Evolutionary conservation across 805 yeast species (phyloP).

Genomic region (Cyberlindnera xylosilytica): DNA sequence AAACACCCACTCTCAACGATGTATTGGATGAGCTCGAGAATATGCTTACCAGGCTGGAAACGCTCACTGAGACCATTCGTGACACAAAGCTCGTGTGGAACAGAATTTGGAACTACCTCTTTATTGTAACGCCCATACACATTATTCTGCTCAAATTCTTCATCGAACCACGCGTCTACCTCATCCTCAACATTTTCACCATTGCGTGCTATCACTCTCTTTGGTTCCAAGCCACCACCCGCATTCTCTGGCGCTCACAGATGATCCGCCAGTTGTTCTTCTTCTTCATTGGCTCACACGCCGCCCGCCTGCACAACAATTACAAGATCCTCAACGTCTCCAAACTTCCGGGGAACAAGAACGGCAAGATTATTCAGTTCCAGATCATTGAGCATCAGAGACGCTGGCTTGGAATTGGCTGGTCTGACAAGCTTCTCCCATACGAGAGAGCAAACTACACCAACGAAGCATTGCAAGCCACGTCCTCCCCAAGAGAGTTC

Average conservation of each 20-base stretch:
- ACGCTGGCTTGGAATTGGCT: slow-evolving; percentile 61
- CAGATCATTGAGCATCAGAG: slow-evolving; percentile 55
- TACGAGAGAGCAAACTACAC: slow-evolving; percentile 50
- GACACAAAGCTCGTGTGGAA: slow-evolving; percentile 29
- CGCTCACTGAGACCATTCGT: slow-evolving; percentile 22
- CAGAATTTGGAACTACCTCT: slow-evolving; percentile 30
- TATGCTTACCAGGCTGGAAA: slow-evolving; percentile 39
- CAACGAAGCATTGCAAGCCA: slow-evolving; percentile 34
- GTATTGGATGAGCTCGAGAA: slow-evolving; percentile 43
- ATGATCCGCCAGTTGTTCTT: slow-evolving; percentile 37
- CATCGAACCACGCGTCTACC: slow-evolving; percentile 33
- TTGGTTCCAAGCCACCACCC: slow-evolving; percentile 41
- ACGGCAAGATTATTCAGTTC: slow-evolving; percentile 47
- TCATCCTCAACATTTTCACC: slow-evolving; percentile 36
- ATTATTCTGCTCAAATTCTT: slow-evolving; percentile 30
- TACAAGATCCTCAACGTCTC: slow-evolving; percentile 36
- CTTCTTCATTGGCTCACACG: slow-evolving; percentile 36
- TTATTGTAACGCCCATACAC: slow-evolving; percentile 40
- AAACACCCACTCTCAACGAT: slow-evolving; percentile 47
- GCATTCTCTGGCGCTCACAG: slow-evolving; percentile 45
- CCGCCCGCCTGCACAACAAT: slow-evolving; percentile 21
- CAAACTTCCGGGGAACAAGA: slow-evolving; percentile 38
- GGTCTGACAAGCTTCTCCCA: slow-evolving; percentile 50
- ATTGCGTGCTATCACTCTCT: slow-evolving; percentile 42
- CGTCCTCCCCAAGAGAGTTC: slow-evolving; percentile 34